phyloP scores from a whole-genome alignment of 2,329 filamentous ascomycete genomes.

The Monilinia fructicola region DNA sequence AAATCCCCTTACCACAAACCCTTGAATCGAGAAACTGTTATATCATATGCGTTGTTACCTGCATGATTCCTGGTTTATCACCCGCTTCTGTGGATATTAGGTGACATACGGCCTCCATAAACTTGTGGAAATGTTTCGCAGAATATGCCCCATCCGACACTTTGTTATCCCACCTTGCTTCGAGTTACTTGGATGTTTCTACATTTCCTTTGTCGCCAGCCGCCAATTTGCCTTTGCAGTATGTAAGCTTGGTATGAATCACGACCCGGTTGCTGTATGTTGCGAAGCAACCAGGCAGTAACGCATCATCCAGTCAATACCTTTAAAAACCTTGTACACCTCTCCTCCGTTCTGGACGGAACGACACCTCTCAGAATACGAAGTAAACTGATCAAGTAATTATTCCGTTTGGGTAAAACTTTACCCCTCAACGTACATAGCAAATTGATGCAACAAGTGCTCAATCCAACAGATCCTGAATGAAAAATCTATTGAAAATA shows the following conservation, averaged over 20 bases:
- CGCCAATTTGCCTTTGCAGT: neutral
- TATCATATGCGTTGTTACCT: neutral
- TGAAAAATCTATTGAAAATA: no score
- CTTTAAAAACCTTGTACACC: neutral
- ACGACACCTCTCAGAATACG: neutral
- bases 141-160: slow-evolving; percentile 1
- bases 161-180: neutral
- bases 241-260: neutral
- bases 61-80: neutral
- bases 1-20: neutral
- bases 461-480: no score
- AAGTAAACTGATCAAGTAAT: neutral
- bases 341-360: neutral
- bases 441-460: no score
- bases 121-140: neutral
- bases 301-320: neutral
- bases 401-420: no score
- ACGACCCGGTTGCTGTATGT: neutral
- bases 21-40: slow-evolving; percentile 7
- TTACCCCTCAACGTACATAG: no score
- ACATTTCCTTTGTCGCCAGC: neutral
- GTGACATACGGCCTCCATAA: slow-evolving; percentile 6
- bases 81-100: neutral
- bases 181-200: neutral
- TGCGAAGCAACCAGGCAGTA: neutral